Conservation (phyloP, 2,329 filamentous ascomycete genomes). For the Exophiala spinifera region DNA sequence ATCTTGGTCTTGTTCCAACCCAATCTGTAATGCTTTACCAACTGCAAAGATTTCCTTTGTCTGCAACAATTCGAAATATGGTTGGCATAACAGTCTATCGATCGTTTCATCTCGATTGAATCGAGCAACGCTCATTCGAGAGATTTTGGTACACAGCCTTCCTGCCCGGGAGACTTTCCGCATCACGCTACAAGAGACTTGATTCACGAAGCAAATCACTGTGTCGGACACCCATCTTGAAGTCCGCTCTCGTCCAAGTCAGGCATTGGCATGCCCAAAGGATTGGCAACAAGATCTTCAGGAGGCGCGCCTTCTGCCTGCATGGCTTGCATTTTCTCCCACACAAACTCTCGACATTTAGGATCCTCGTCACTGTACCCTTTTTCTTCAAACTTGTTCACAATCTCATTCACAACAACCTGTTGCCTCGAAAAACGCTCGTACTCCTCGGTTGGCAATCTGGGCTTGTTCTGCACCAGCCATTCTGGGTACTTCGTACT, state of each 20-base stretch:
- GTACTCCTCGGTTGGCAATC: conserved; percentile 65
- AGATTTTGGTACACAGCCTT: too few relatives aligned
- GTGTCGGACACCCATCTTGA: conserved; percentile 60
- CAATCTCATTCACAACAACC: conserved; percentile 76
- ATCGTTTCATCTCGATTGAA: too few relatives aligned
- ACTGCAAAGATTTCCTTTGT: too few relatives aligned
- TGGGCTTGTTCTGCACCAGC: conserved; percentile 73
- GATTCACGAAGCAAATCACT: conserved; percentile 40
- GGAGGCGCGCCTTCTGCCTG: conserved; percentile 91
- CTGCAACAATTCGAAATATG: too few relatives aligned
- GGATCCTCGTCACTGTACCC: conserved; percentile 79
- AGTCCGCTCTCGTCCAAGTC: conserved; percentile 64
- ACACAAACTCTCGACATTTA: conserved; percentile 83
- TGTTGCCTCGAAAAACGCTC: conserved; percentile 80
- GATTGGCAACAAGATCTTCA: conserved; percentile 68
- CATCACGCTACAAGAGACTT: too few relatives aligned
- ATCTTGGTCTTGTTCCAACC: too few relatives aligned
- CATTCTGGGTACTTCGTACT: conserved; percentile 88
- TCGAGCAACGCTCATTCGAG: too few relatives aligned
- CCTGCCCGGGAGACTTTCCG: too few relatives aligned
- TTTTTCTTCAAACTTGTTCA: conserved; percentile 78
- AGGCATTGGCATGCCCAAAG: conserved; percentile 57
- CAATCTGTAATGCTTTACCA: too few relatives aligned
- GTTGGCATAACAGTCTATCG: too few relatives aligned
- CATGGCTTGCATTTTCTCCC: conserved; percentile 99